Conservation (phyloP, 345 rosid genomes). For the Ailanthus altissimus region DNA sequence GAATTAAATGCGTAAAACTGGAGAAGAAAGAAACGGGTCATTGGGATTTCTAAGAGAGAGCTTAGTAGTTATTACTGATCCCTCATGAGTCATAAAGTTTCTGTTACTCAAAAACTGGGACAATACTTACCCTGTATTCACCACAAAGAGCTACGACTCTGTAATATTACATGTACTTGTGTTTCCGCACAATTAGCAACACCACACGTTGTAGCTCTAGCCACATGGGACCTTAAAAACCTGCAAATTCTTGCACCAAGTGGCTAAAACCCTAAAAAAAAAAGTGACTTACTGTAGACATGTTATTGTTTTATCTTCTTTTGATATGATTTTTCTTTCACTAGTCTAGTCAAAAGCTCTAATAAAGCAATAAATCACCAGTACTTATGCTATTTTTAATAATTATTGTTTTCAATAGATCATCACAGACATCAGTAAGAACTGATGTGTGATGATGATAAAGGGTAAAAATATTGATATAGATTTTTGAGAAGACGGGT, state of each 20-base stretch:
- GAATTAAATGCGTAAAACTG: background rate
- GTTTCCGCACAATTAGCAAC: background rate
- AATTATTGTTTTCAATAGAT: background rate
- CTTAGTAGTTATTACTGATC: no score
- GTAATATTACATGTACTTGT: background rate
- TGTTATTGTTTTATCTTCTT: conserved; percentile 42
- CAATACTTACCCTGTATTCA: no score
- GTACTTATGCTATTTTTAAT: background rate
- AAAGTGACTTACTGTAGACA: conserved; percentile 19
- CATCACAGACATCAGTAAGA: conserved; percentile 14
- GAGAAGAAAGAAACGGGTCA: background rate
- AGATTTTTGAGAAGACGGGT: conserved; percentile 29
- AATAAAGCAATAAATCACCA: background rate
- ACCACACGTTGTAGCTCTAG: background rate
- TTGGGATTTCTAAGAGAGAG: background rate
- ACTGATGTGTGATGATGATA: conserved; percentile 40
- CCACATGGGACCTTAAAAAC: background rate
- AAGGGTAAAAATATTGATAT: background rate
- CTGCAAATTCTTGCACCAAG: background rate
- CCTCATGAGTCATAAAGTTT: no score
- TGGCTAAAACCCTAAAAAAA: background rate
- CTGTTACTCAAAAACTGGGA: no score
- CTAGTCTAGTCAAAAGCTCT: conserved; percentile 36
- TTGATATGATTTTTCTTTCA: conserved; percentile 38
- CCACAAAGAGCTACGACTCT: no score